Base-by-base conservation (phyloP, 2,329 filamentous ascomycete species). In the Metarhizium rileyi region DNA sequence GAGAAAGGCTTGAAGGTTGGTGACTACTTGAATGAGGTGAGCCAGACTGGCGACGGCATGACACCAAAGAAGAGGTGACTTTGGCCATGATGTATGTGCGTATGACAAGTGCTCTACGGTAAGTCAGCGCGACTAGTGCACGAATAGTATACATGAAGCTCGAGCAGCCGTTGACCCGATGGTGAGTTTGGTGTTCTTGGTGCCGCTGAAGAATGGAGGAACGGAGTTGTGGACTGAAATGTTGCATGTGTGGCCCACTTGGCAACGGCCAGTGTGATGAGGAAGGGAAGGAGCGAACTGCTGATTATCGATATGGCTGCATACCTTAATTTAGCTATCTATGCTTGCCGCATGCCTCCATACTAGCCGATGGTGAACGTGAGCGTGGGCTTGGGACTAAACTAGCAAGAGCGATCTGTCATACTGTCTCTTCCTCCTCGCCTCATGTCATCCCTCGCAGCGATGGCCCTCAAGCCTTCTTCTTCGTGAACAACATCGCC, bases 1-100 rank as follows among this genome's bases (percentile, higher is more conserved):
- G 44, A 47, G 14, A 51, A 48, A 30, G 50, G 50, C 1, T 14
- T 51, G 35, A 26, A 36, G n/a, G 47, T 51, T 2, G 46, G 50
- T 9, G 50, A 51, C 5, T 28, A 46, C 14, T 35, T 51, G 38
- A 30, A 42, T 3, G 28, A 50, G 23, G 20, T 30, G 46, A 33
- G 36, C 44, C 28, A 25, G 28, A 46, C 33, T 25, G 40, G 44
- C 7, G 30, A 46, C 36, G 27, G 35, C 2, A 28, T 35, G 48
- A 50, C 27, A 10, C 23, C 44, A 18, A 8, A 23, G 26, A 35
- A 16, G 48, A 3, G 22, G 2, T 22, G 20, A 20, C 22, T 22
- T 2, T 6, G 18, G 14, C 44, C 27, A 25, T 23, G 9, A 38
- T 22, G 14, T 14, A 43, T 23, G 23, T 25, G 20, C 16, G 20